Evolutionary conservation across 441 rosid species (phyloP), one percentile per base, ranked within the genome.

Genomic region (Raphanus hybrid): DNA sequence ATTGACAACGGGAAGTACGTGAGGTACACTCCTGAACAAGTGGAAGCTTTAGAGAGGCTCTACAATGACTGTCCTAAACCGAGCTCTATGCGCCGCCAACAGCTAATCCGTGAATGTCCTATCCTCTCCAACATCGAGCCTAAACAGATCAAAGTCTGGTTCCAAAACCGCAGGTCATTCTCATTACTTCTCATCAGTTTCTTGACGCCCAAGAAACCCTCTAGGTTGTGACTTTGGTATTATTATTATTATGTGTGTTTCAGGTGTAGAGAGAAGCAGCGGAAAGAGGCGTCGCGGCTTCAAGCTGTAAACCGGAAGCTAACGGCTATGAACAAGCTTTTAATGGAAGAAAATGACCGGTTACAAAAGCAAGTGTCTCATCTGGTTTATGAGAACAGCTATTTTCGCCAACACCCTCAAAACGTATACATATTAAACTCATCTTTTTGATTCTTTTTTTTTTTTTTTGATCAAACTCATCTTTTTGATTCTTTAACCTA

Each of bases 71-170:
- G 93, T 68, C 93, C 93, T 2, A 89, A 89, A 71, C 93, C 93
- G 0, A 89, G 91, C 73, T 89, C 93, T 69, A 86, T 87, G 80
- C 89, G 93, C 29, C 88, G 93, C 29, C 91, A 89, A 43, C 93
- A 89, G 80, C 88, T 89, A 35, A 89, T 89, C 71, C 85, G 93
- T 6, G 93, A 89, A 64, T 89, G 90, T 59, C 90, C 91, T 6
- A 89, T 89, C 50, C 91, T 89, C 84, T 84, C 93, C 80, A 83
- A 89, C 83, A 89, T 89, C 62, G 93, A 89, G 76, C 91, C 93
- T 35, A 89, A 89, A 80, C 93, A 89, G 85, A 89, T 89, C 88
- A 89, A 89, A 83, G 91, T 89, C 77, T 89, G 93, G 93, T 89
- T 89, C 79, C 93, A 89, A 48, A 89, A 89, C 73, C 86, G 91